Percentiles rank a stretch among this genome's conserved stretches.
Conservation (phyloP, 2,329 filamentous ascomycete species). For the Triangularia setosa region DNA sequence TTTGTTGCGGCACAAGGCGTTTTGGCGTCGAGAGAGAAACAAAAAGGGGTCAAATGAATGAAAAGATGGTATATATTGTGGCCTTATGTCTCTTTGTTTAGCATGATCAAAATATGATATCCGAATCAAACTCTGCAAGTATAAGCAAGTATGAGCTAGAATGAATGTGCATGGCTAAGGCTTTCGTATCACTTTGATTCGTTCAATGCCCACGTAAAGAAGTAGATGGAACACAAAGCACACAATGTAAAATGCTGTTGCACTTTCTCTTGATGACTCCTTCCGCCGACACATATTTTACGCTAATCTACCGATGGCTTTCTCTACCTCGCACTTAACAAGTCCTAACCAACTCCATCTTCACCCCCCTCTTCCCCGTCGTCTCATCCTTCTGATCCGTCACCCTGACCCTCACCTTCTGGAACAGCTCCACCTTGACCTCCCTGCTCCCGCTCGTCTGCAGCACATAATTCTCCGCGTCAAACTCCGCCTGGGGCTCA, state of each 20-base stretch:
- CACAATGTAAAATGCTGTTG: too few species aligned
- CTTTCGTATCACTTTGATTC: too few species aligned
- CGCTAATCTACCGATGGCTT: too few species aligned
- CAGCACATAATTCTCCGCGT: conserved; percentile 80
- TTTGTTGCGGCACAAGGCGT: conserved; percentile 11
- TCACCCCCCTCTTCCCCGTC: conserved; percentile 92
- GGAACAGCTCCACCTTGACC: conserved; percentile 75
- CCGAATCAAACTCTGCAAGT: neutral
- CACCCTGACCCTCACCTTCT: conserved; percentile 85
- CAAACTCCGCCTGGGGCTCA: conserved; percentile 77
- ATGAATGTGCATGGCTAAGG: too few species aligned
- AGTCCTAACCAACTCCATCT: conserved; percentile 60
- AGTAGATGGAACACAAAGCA: too few species aligned
- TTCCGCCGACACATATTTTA: too few species aligned
- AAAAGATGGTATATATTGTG: neutral
- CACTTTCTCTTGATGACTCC: too few species aligned
- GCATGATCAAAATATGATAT: neutral
- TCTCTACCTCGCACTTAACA: conserved; percentile 14
- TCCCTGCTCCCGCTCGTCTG: conserved; percentile 53
- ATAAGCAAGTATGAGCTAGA: too few species aligned
- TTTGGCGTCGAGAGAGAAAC: conserved; percentile 10
- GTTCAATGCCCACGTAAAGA: too few species aligned
- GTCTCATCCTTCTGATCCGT: conserved; percentile 89
- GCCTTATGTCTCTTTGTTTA: neutral
- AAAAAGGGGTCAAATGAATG: neutral